Evolutionary conservation across 2,329 filamentous ascomycete genomes (phyloP), one percentile per base, ranked within the genome.

Genomic region (Ophiostoma triangulosporum): DNA sequence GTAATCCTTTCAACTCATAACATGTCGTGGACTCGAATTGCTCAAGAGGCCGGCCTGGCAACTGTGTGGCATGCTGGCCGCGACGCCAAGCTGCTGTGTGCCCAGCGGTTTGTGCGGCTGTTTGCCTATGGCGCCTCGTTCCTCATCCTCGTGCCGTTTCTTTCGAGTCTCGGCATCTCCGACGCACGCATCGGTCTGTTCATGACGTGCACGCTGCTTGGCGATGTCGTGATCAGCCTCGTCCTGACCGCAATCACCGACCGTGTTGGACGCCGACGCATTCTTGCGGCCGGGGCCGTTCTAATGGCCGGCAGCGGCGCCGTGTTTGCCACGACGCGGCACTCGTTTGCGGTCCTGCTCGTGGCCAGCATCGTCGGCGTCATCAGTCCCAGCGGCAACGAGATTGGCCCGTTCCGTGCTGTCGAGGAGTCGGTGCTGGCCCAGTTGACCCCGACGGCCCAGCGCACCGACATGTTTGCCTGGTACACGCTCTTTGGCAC

Each of bases 381-480:
- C 49, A 78, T 84, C 32, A 81, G 77, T 62, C 77, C 77, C n/a
- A 78, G 77, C 60, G 80, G 79, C 7, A 81, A 78, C 54, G 80
- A 83, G 60, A 81, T 82, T 52, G 79, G 78, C 0, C 80, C 79
- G 0, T 83, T 83, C 56, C 70, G 75, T 36, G 78, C 79, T 36
- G 71, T 83, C 27, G 80, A 83, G 61, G 79, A 83, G 64, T 78
- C 75, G 15, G 73, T 75, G 5, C 65, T 82, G 2, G 77, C 79
- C 3, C 77, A 81, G 40, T 66, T 82, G 3, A 78, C 74, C 0
- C 62, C 65, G 1, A 59, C 69, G 4, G 64, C 66, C 2, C 66
- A 68, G 3, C 65, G 78, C 45, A 70, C 72, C 54, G 77, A 82
- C 60, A 68, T 83, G 27, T 82, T 77, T 57, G 78, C 78, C 3